Evolutionary conservation across 148 eudicot species (phyloP).

Genomic region (Fagopyrum esculentum): DNA sequence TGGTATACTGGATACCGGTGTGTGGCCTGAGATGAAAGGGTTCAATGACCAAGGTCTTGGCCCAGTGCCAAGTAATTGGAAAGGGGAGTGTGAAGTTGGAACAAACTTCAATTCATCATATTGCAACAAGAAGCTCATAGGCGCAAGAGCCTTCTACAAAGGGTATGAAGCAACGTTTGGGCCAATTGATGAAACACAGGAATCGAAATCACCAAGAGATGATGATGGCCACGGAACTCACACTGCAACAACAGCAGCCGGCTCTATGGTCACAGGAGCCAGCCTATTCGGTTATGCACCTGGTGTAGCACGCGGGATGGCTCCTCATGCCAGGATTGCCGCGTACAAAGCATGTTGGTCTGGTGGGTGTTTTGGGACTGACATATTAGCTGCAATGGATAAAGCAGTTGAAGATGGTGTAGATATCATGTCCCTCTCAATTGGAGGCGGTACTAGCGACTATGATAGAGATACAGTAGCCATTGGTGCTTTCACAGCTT

Average conservation of each 20-base stretch:
- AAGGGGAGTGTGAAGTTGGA: slow-evolving; percentile 61
- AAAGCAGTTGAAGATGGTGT: slow-evolving; percentile 75
- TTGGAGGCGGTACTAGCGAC: slow-evolving; percentile 54
- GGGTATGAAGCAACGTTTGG: slow-evolving; percentile 69
- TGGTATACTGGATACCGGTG: slow-evolving; percentile 79
- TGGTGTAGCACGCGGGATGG: slow-evolving; percentile 88
- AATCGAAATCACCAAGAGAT: slow-evolving; percentile 75
- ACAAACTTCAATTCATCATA: slow-evolving; percentile 38
- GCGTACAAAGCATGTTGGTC: slow-evolving; percentile 75
- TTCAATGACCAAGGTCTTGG: slow-evolving; percentile 61
- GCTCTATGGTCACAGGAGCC: slow-evolving; percentile 52
- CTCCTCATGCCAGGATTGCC: slow-evolving; percentile 59
- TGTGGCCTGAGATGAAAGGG: slow-evolving; percentile 74
- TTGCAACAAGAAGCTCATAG: slow-evolving; percentile 71
- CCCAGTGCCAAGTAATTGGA: slow-evolving; percentile 64
- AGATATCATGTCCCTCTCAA: slow-evolving; percentile 57
- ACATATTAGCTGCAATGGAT: slow-evolving; percentile 80
- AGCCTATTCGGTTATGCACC: slow-evolving; percentile 65
- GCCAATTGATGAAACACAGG: slow-evolving; percentile 45
- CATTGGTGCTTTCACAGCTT: slow-evolving; percentile 65
- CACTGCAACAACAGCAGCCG: slow-evolving; percentile 82
- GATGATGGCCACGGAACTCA: slow-evolving; percentile 96
- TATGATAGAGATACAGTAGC: slow-evolving; percentile 58
- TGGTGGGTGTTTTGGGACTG: slow-evolving; percentile 67
- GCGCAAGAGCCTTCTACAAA: slow-evolving; percentile 64